phyloP scores from a whole-genome alignment of 495 filamentous ascomycete genomes.

The Penicillium desertorum region DNA sequence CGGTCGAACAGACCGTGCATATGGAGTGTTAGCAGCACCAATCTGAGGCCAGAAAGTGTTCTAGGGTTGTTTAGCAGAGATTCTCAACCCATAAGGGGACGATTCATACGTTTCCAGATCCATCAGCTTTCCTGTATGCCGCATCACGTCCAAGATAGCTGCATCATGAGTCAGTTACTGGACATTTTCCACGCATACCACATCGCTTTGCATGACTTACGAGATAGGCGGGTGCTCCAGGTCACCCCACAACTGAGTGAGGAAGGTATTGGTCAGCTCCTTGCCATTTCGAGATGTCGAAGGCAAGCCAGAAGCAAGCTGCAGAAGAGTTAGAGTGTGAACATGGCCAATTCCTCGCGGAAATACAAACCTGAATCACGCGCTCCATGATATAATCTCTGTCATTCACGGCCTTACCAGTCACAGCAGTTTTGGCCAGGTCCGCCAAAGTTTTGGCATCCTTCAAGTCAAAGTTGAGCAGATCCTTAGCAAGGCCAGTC shows the following conservation, averaged over 20 bases:
- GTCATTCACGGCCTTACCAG: slow-evolving; percentile 82
- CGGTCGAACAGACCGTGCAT: slow-evolving; percentile 73
- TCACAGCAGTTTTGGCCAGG: slow-evolving; percentile 63
- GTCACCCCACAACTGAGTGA: slow-evolving; percentile 65
- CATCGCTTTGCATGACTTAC: slow-evolving; percentile 36
- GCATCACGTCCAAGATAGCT: slow-evolving; percentile 54
- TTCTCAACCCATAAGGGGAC: background rate
- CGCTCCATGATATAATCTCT: slow-evolving; percentile 63
- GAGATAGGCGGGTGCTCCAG: slow-evolving; percentile 66
- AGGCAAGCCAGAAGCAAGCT: slow-evolving; percentile 49
- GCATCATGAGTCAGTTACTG: slow-evolving; percentile 25
- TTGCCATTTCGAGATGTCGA: slow-evolving; percentile 52
- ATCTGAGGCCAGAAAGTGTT: slow-evolving; percentile 62
- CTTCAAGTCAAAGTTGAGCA: slow-evolving; percentile 39
- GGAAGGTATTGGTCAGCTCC: slow-evolving; percentile 58
- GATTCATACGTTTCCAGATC: slow-evolving; percentile 59
- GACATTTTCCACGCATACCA: slow-evolving; percentile 15
- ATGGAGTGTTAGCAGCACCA: slow-evolving; percentile 62
- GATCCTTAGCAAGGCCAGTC: slow-evolving; percentile 39
- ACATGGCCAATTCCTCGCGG: background rate
- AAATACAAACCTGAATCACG: slow-evolving; percentile 44
- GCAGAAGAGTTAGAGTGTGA: slow-evolving; percentile 9
- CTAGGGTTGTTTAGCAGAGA: slow-evolving; percentile 25
- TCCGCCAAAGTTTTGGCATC: slow-evolving; percentile 50
- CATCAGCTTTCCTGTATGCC: slow-evolving; percentile 67